These are phyloP conservation scores for Ophidiomyces ophidiicola DNA, from an alignment of 2,329 filamentous ascomycete species.

Conservation along the genomic window DNA sequence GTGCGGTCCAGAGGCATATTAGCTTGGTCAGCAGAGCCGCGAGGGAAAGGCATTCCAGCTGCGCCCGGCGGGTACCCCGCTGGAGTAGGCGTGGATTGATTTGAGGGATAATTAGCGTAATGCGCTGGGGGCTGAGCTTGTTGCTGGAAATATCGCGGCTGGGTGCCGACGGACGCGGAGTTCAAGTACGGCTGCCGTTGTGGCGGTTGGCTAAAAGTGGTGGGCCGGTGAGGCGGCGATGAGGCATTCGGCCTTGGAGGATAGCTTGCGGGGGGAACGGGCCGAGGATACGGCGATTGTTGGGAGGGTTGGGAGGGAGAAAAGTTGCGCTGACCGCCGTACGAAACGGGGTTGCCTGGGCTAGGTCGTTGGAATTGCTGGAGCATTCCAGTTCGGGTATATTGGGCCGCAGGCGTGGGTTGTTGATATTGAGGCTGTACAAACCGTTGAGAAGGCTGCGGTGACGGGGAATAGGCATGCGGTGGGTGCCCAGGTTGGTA, in stretches of 20 bases:
- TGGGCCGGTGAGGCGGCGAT: conserved; percentile 24
- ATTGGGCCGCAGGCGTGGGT: conserved; percentile 21
- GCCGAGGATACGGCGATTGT: conserved; percentile 14
- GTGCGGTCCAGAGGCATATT: conserved; percentile 29
- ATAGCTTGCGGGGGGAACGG: conserved; percentile 20
- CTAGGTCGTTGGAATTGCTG: conserved; percentile 31
- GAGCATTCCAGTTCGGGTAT: conserved; percentile 25
- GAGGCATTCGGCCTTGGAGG: conserved; percentile 23
- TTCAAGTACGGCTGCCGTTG: conserved; percentile 27
- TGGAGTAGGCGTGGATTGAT: conserved; percentile 23
- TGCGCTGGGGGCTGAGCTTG: conserved; percentile 20
- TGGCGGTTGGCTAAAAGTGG: conserved; percentile 25
- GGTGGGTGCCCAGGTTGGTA: conserved; percentile 24
- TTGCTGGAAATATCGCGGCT: conserved; percentile 24
- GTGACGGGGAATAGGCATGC: conserved; percentile 22
- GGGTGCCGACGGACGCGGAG: conserved; percentile 21
- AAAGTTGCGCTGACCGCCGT: conserved; percentile 22
- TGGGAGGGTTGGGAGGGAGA: conserved; percentile 21
- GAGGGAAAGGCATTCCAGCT: conserved; percentile 25
- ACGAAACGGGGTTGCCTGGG: conserved; percentile 28
- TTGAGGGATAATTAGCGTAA: conserved; percentile 22
- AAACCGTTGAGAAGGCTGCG: conserved; percentile 29
- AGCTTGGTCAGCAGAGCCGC: conserved; percentile 32
- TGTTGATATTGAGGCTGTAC: conserved; percentile 26
- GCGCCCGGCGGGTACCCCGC: conserved; percentile 26